phyloP scores from a whole-genome alignment of 2,329 filamentous ascomycete genomes.

The Cytospora leucostoma region DNA sequence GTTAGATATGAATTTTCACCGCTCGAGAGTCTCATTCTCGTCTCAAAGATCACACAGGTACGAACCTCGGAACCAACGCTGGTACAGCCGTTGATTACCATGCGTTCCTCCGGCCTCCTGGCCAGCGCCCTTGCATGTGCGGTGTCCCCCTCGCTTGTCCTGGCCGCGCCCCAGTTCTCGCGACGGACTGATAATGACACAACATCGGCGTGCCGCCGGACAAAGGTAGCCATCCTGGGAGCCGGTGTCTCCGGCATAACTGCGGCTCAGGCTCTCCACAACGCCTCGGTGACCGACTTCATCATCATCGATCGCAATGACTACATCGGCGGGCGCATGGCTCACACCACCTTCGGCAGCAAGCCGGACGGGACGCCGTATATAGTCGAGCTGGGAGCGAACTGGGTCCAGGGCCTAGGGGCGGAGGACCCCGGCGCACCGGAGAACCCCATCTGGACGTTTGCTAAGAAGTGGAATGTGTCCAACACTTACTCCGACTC shows the following conservation, averaged over 20 bases:
- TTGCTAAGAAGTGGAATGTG: conserved; percentile 61
- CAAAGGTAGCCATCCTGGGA: conserved; percentile 49
- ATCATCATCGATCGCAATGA: conserved; percentile 65
- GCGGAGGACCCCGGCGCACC: conserved; percentile 36
- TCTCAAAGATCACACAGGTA: conserved; percentile 3
- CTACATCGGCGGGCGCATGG: conserved; percentile 62
- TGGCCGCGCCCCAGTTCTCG: conserved; percentile 7
- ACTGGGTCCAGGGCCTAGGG: conserved; percentile 53
- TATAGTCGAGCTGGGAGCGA: conserved; percentile 65
- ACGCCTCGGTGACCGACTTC: conserved; percentile 64
- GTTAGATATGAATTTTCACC: background rate
- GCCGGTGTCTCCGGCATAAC: conserved; percentile 65
- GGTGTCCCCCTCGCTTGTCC: background rate
- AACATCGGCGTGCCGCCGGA: conserved; percentile 36
- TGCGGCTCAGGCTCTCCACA: conserved; percentile 63
- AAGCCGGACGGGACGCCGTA: conserved; percentile 53
- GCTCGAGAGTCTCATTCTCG: no score
- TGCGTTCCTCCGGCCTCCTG: background rate
- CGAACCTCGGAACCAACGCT: background rate
- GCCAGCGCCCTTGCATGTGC: background rate
- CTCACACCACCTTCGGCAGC: conserved; percentile 58
- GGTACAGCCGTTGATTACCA: background rate
- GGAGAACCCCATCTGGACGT: conserved; percentile 64
- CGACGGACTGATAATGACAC: background rate
- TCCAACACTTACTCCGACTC: conserved; percentile 61